These are phyloP conservation scores for Vigna angularis DNA, from an alignment of 306 rosid species.

Conservation along the genomic window DNA sequence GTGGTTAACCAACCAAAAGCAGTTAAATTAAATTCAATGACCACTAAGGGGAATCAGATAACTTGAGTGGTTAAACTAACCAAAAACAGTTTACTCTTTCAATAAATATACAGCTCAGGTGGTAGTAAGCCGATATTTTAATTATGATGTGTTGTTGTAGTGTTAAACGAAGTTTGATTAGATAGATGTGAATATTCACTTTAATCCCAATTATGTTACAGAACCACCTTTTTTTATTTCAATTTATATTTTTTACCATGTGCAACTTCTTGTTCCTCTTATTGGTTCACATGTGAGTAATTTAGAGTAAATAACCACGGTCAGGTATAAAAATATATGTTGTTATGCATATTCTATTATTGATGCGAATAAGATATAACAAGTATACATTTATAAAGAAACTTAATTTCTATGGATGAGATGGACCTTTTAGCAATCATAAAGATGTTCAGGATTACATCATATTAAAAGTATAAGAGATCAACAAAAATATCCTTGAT, in stretches of 20 bases:
- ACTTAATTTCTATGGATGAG: background rate
- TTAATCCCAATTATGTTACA: background rate
- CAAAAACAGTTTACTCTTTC: conserved; percentile 4
- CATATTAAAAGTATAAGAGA: conserved; percentile 3
- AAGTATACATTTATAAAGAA: conserved; percentile 20
- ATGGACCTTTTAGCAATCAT: conserved; percentile 32
- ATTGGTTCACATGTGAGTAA: background rate
- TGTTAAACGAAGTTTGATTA: conserved; percentile 17
- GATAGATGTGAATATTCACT: background rate
- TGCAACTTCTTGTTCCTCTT: conserved; percentile 13
- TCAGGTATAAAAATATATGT: conserved; percentile 3
- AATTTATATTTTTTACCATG: conserved; percentile 15
- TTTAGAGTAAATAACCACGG: conserved; percentile 9
- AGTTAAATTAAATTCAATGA: conserved; percentile 1
- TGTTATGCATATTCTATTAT: conserved; percentile 2
- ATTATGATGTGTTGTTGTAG: conserved; percentile 19
- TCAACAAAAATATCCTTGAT: conserved; percentile 14
- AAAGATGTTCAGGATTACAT: conserved; percentile 28
- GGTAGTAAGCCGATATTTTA: background rate
- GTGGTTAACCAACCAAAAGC: too few relatives aligned
- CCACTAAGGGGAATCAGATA: background rate
- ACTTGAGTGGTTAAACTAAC: background rate
- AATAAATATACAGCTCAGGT: conserved; percentile 8
- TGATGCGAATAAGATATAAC: conserved; percentile 20
- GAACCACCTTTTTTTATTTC: conserved; percentile 5